These are phyloP conservation scores for Solanum sparsipilum DNA, from an alignment of 257 asterid genomes.

Conservation along the genomic window DNA sequence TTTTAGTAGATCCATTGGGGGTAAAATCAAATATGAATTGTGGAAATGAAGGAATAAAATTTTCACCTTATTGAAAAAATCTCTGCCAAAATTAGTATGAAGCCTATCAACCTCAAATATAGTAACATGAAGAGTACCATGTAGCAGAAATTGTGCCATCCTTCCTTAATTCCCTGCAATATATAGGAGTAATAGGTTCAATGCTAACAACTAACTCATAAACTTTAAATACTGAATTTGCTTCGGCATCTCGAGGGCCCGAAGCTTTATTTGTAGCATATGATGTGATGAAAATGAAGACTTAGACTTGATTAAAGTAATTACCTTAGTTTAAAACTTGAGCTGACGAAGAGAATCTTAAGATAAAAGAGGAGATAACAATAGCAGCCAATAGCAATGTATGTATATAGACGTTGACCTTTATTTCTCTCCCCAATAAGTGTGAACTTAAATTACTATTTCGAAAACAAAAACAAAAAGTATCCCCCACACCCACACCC, in stretches of 20 bases:
- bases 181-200: neutral
- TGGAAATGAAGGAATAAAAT: neutral
- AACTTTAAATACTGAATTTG: neutral
- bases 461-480: no score
- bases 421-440: no score
- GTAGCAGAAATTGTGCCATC: conserved; percentile 28
- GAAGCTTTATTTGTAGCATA: neutral
- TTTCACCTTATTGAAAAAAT: conserved; percentile 16
- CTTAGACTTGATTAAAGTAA: neutral
- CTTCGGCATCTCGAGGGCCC: neutral
- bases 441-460: no score
- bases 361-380: neutral
- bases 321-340: neutral
- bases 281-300: neutral
- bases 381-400: neutral
- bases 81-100: neutral
- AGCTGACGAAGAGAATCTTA: neutral
- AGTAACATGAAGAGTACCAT: conserved; percentile 26
- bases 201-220: neutral
- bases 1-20: neutral
- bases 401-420: neutral
- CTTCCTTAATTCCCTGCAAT: neutral
- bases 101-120: conserved; percentile 23
- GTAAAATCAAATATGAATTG: neutral
- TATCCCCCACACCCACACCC: no score